Conservation (phyloP, 768 basidiomycete genomes). For the Galerina sulciceps region DNA sequence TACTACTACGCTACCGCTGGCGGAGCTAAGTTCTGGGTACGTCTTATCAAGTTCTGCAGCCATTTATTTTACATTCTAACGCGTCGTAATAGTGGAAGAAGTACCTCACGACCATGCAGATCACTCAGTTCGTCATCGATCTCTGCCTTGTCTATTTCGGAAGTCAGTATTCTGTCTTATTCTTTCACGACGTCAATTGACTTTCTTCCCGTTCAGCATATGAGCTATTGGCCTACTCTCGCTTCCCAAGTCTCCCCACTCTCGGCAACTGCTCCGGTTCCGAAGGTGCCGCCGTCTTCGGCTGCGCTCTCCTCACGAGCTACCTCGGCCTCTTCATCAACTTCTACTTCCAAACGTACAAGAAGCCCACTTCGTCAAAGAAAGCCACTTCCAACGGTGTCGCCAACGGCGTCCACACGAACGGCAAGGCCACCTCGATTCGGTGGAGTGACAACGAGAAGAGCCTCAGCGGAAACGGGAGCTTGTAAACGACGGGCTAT, state of each 20-base stretch:
- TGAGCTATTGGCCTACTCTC: conserved; percentile 74
- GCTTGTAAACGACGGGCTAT: no score
- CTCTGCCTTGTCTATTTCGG: conserved; percentile 92
- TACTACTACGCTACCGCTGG: conserved; percentile 99
- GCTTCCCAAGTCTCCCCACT: conserved; percentile 69
- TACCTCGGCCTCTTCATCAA: conserved; percentile 97
- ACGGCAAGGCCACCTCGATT: conserved; percentile 19
- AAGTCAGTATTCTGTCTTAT: conserved; percentile 59
- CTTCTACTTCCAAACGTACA: conserved; percentile 88
- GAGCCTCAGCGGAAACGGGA: no score
- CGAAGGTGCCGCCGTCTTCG: conserved; percentile 88
- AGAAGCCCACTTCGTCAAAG: conserved; percentile 55
- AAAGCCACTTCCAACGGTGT: conserved; percentile 51
- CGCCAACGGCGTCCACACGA: conserved; percentile 39
- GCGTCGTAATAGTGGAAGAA: conserved; percentile 86
- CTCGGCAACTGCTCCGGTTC: conserved; percentile 87
- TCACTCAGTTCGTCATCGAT: conserved; percentile 94
- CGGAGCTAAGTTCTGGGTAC: conserved; percentile 94
- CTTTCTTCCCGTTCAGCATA: conserved; percentile 53
- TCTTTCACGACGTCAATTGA: conserved; percentile 1
- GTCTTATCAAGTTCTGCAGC: background rate
- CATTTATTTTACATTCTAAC: background rate
- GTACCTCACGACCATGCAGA: conserved; percentile 96
- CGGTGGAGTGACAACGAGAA: no score
- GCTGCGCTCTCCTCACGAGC: conserved; percentile 84